phyloP scores from a whole-genome alignment of 108 stramenopile genomes.

The Halocafeteria seosinensis region DNA sequence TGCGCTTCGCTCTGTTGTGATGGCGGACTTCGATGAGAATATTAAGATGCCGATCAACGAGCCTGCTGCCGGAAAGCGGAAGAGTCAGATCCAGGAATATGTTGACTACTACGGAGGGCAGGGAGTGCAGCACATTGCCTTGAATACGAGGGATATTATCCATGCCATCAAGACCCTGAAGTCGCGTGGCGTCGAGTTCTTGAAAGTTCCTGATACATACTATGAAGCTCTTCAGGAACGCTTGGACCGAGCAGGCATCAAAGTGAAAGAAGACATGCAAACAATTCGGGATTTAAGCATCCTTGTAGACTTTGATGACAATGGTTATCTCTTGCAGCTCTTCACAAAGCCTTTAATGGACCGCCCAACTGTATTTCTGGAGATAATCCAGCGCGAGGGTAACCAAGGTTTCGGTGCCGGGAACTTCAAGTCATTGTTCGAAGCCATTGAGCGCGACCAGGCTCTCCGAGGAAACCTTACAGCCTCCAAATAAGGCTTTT shows the following conservation, averaged over 20 bases:
- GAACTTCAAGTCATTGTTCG: constrained; percentile 5
- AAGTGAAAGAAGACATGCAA: neutral
- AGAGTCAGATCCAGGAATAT: constrained; percentile 6
- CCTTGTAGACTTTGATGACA: constrained; percentile 5
- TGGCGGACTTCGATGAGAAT: neutral
- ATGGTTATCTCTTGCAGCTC: constrained; percentile 2
- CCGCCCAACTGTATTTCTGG: constrained; percentile 4
- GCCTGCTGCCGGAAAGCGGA: constrained; percentile 2
- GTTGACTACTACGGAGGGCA: constrained; percentile 3
- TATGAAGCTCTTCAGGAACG: neutral
- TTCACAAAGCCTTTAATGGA: neutral
- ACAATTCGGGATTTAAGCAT: neutral
- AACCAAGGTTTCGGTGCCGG: constrained; percentile 1
- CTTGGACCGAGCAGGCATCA: neutral
- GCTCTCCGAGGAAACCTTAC: neutral
- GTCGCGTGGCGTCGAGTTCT: neutral
- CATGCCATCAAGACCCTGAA: neutral
- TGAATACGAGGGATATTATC: neutral
- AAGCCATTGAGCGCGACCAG: constrained; percentile 5
- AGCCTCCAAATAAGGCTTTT: neutral
- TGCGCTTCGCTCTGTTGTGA: neutral
- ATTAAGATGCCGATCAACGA: constrained; percentile 10
- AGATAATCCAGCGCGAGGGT: constrained; percentile 6
- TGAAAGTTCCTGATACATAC: neutral
- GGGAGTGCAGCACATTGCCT: constrained; percentile 6